These are phyloP conservation scores for Boletus vinaceobasis DNA, from an alignment of 768 basidiomycete species.

Conservation along the genomic window DNA sequence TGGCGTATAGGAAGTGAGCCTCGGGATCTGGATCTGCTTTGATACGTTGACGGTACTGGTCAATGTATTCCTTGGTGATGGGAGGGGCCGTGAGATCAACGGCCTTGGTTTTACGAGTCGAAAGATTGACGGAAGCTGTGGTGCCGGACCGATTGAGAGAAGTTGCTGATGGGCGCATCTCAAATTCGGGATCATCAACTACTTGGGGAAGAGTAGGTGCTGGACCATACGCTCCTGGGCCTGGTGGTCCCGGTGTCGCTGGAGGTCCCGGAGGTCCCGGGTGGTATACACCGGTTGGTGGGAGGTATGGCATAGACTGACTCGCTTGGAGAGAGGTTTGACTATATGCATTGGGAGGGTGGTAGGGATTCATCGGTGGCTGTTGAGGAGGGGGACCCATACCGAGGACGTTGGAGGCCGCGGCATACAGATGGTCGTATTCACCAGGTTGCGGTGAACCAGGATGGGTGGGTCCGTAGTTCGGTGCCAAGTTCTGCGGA, in stretches of 20 bases:
- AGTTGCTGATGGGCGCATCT: conserved; percentile 45
- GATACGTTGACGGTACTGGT: conserved; percentile 95
- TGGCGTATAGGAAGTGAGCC: conserved; percentile 96
- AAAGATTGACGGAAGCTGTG: conserved; percentile 50
- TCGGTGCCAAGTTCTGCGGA: conserved; percentile 19
- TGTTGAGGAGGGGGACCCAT: conserved; percentile 56
- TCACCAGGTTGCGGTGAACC: conserved; percentile 35
- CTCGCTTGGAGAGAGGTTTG: conserved; percentile 25
- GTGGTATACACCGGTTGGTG: conserved; percentile 28
- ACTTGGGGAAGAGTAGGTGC: conserved; percentile 29
- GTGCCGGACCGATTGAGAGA: conserved; percentile 55
- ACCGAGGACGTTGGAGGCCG: conserved; percentile 78
- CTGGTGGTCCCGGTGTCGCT: conserved; percentile 15
- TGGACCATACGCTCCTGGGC: conserved; percentile 15
- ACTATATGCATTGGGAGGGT: conserved; percentile 21
- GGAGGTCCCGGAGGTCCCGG: conserved; percentile 12
- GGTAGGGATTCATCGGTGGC: conserved; percentile 18
- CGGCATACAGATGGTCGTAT: conserved; percentile 63
- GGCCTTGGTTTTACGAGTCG: conserved; percentile 72
- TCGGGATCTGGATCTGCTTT: conserved; percentile 98
- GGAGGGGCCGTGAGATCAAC: conserved; percentile 81
- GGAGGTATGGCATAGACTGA: conserved; percentile 32
- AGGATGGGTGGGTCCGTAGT: conserved; percentile 16
- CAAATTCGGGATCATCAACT: conserved; percentile 47
- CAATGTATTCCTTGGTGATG: conserved; percentile 94